Conservation (phyloP, 1,139 yeast species). For the Casaregolazyma suthepensis region DNA sequence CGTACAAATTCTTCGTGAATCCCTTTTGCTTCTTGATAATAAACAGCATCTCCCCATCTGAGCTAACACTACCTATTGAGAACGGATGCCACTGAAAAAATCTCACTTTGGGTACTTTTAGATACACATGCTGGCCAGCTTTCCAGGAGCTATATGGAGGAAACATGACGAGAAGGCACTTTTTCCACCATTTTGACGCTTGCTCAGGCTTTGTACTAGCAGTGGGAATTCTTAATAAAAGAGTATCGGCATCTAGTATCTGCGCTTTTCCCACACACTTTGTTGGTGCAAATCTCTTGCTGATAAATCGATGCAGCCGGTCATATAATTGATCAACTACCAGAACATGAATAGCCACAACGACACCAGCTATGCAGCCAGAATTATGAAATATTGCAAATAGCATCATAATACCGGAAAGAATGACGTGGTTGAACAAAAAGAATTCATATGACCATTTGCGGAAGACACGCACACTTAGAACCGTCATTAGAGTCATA, state of each 20-base stretch:
- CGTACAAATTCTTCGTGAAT: slow-evolving; percentile 38
- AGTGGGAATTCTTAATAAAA: slow-evolving; percentile 38
- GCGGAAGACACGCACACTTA: slow-evolving; percentile 37
- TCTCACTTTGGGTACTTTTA: slow-evolving; percentile 39
- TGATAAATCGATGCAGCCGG: slow-evolving; percentile 33
- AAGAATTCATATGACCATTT: slow-evolving; percentile 42
- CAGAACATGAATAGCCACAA: slow-evolving; percentile 42
- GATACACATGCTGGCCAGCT: slow-evolving; percentile 44
- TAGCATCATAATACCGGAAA: slow-evolving; percentile 41
- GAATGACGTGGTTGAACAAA: slow-evolving; percentile 41
- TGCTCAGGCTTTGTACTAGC: slow-evolving; percentile 12
- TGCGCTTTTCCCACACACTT: slow-evolving; percentile 35
- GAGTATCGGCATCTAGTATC: slow-evolving; percentile 39
- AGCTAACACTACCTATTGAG: slow-evolving; percentile 40
- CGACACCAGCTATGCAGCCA: slow-evolving; percentile 34
- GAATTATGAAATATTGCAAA: slow-evolving; percentile 42
- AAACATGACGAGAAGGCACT: slow-evolving; percentile 18
- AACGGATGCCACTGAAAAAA: slow-evolving; percentile 45
- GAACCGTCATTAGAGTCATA: slow-evolving; percentile 37
- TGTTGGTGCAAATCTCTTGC: slow-evolving; percentile 37
- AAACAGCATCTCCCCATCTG: slow-evolving; percentile 37
- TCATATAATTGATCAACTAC: slow-evolving; percentile 41
- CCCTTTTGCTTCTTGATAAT: slow-evolving; percentile 41
- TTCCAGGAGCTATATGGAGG: slow-evolving; percentile 43
- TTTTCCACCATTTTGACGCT: slow-evolving; percentile 29